Conservation (phyloP, 352 stramenopile genomes). For the Ophiocytium majus region DNA sequence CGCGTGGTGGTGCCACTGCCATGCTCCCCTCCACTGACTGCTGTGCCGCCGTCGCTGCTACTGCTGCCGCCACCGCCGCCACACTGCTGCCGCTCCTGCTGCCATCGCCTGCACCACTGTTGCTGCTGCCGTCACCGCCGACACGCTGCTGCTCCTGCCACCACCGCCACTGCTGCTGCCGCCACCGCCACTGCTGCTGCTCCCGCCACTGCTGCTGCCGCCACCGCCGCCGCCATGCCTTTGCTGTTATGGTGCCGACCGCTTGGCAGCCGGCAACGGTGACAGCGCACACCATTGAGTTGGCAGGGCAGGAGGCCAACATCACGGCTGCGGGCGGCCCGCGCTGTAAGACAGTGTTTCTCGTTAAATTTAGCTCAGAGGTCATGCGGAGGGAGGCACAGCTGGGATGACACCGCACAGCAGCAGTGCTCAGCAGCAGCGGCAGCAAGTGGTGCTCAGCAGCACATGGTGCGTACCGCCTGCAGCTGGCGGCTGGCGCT, state of each 20-base stretch:
- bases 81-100: not conserved
- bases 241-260: not conserved
- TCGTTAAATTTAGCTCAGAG: slow-evolving; percentile 55
- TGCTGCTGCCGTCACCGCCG: not conserved
- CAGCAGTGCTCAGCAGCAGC: too few relatives aligned
- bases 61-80: not conserved
- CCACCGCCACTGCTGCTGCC: not conserved
- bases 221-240: not conserved
- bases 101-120: not conserved
- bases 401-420: slow-evolving; percentile 26
- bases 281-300: slow-evolving; percentile 52
- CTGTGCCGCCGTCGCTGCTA: not conserved
- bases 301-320: slow-evolving; percentile 26
- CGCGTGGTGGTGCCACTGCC: not conserved
- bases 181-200: not conserved
- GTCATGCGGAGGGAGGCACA: slow-evolving; percentile 51
- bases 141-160: not conserved
- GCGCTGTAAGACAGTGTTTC: slow-evolving; percentile 56
- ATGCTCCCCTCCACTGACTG: not conserved
- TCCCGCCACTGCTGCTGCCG: not conserved
- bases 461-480: too few relatives aligned
- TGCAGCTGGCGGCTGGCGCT: too few relatives aligned
- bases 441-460: too few relatives aligned
- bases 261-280: slow-evolving; percentile 43
- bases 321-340: slow-evolving; percentile 21